Evolutionary conservation across 1,284 basidiomycete genomes (phyloP), one percentile per base, ranked within the genome.

Genomic region (Irpex lacteus): DNA sequence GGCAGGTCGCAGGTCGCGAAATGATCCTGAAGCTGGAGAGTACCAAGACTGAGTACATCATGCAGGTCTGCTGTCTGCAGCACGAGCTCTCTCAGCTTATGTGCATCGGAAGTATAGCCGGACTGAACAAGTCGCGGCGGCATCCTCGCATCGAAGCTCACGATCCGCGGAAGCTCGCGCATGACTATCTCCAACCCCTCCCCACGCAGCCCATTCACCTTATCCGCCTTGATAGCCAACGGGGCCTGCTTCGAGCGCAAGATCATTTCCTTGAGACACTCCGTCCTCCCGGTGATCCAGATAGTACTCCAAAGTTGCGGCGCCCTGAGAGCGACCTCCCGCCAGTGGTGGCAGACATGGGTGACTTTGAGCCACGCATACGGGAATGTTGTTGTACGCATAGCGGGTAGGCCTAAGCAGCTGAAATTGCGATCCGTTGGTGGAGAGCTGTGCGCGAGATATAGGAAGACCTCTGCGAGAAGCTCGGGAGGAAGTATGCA

Each of bases 301-400:
- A 65, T 62, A 9, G 38, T 58, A 7, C 50, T 18, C 64, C 64
- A 65, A 8, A 65, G 61, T n/a, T n/a, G n/a, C 7, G 64, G 61
- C 6, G 44, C 38, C 34, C 44, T 37, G 5, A 65, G 61, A 19
- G 61, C 64, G 9, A 61, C 64, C 34, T 62, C 47, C 8, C 64
- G 21, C 64, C 64, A 65, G 13, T 60, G 44, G 44, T 65, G 64
- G 36, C 64, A 65, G 40, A 65, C 61, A 26, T 65, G 64, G 3
- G 64, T 63, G 0, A 65, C 37, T 34, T 18, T 53, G 13, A 62
- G 34, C 64, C 64, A 62, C 1, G 13, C 8, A 19, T 62, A 55
- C 53, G 50, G 21, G 1, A n/a, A 47, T n/a, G 40, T 13, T 5
- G 40, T 6, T 15, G 40, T 47, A 11, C 40, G 40, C 11, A 47